Conservation (phyloP, 1,284 basidiomycete species). For the Sporisorium graminicola region DNA sequence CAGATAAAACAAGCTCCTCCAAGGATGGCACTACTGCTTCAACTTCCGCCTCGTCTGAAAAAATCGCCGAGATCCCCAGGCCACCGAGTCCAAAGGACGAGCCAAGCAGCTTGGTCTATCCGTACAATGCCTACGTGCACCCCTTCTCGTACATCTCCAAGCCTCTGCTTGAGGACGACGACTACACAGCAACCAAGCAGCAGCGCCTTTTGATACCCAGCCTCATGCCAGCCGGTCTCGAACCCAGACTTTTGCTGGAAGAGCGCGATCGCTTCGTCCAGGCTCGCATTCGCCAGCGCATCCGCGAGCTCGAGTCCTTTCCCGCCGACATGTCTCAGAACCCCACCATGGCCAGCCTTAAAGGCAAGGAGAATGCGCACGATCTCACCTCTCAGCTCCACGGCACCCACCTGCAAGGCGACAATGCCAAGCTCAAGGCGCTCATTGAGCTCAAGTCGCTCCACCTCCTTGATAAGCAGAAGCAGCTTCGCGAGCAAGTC, state of each 20-base stretch:
- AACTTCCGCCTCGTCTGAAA: slow-evolving; percentile 38
- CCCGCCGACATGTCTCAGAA: slow-evolving; percentile 78
- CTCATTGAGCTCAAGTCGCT: slow-evolving; percentile 94
- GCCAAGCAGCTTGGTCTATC: slow-evolving; percentile 84
- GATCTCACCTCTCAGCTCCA: slow-evolving; percentile 32
- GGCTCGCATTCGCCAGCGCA: slow-evolving; percentile 87
- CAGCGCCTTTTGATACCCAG: slow-evolving; percentile 88
- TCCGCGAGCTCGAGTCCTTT: slow-evolving; percentile 86
- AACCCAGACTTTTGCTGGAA: slow-evolving; percentile 88
- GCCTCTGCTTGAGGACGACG: slow-evolving; percentile 54
- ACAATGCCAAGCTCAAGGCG: slow-evolving; percentile 82
- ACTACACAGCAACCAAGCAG: slow-evolving; percentile 75
- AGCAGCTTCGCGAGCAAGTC: slow-evolving; percentile 84
- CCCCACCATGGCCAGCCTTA: slow-evolving; percentile 52
- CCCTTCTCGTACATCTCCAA: slow-evolving; percentile 77
- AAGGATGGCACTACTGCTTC: slow-evolving; percentile 30
- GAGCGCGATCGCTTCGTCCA: slow-evolving; percentile 93
- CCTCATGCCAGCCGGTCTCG: slow-evolving; percentile 90
- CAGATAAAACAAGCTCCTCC: slow-evolving; percentile 48
- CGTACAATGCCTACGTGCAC: slow-evolving; percentile 92
- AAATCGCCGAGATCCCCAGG: slow-evolving; percentile 51
- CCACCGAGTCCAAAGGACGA: slow-evolving; percentile 74
- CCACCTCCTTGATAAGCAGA: slow-evolving; percentile 90
- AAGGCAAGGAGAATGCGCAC: slow-evolving; percentile 48
- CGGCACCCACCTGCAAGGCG: slow-evolving; percentile 65